Conservation (phyloP, 495 filamentous ascomycete species). For the Cercophora newfieldiana region DNA sequence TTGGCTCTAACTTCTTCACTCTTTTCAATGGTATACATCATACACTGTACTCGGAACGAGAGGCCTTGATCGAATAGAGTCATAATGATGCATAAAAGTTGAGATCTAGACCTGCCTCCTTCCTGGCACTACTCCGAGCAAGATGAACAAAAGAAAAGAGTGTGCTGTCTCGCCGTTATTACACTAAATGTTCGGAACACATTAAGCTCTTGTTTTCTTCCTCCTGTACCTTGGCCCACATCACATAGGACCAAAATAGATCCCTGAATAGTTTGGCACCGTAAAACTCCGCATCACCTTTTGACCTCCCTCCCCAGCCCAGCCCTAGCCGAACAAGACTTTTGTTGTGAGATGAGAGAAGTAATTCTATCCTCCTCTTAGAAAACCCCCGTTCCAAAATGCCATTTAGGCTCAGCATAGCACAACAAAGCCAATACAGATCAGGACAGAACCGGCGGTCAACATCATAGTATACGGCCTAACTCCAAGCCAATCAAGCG, state of each 20-base stretch:
- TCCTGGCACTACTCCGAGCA: neutral
- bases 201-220: neutral
- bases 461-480: neutral
- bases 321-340: slow-evolving; percentile 1
- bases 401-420: neutral
- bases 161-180: neutral
- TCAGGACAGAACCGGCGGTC: neutral
- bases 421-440: neutral
- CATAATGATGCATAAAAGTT: neutral
- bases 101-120: neutral
- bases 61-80: neutral
- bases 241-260: neutral
- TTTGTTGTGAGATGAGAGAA: slow-evolving; percentile 3
- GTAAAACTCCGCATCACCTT: slow-evolving; percentile 3
- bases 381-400: neutral
- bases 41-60: neutral
- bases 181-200: slow-evolving; percentile 2
- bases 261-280: slow-evolving; percentile 4
- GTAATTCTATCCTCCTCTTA: slow-evolving; percentile 6
- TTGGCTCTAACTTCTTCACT: neutral
- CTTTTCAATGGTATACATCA: neutral
- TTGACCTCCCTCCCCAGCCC: neutral
- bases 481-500: slow-evolving; percentile 9
- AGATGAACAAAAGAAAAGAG: neutral
- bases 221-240: neutral